Percentiles rank a stretch among this genome's conserved stretches.
These are phyloP conservation scores for Euphrasia arctica DNA, from an alignment of 305 asterid species.

Conservation along the genomic window DNA sequence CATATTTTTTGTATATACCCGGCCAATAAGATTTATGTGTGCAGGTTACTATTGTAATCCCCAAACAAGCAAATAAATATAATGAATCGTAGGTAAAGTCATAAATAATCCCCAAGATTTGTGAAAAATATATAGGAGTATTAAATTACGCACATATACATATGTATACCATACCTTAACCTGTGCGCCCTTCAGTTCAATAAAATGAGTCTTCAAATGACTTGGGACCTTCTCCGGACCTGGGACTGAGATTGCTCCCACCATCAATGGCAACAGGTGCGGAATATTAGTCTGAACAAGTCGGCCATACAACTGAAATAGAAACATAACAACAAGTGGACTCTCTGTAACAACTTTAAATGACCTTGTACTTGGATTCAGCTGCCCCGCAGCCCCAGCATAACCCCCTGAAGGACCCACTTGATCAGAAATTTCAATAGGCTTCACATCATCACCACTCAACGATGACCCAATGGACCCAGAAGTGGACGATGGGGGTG, in stretches of 20 bases:
- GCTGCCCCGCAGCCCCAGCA: conserved; percentile 66
- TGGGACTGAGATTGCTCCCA: conserved; percentile 88
- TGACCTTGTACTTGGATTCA: conserved; percentile 94
- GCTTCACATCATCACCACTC: conserved; percentile 82
- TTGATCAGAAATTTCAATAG: conserved; percentile 77
- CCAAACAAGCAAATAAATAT: conserved; percentile 16
- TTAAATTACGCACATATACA: background rate
- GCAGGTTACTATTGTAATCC: conserved; percentile 11
- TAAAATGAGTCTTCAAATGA: conserved; percentile 81
- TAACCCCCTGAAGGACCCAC: conserved; percentile 58
- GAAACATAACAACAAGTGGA: conserved; percentile 97
- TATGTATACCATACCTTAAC: conserved; percentile 63
- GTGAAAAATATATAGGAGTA: background rate
- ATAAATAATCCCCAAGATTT: conserved; percentile 20
- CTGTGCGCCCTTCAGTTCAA: conserved; percentile 95
- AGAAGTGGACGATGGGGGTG: conserved; percentile 56
- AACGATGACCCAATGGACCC: conserved; percentile 65
- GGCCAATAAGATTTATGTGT: background rate
- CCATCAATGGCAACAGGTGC: conserved; percentile 90
- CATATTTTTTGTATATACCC: conserved; percentile 4
- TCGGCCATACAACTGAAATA: conserved; percentile 89
- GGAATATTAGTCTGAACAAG: conserved; percentile 98
- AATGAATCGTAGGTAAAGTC: conserved; percentile 17
- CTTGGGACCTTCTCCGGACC: conserved; percentile 96
- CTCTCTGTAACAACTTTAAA: conserved; percentile 97